Evolutionary conservation across 2,329 filamentous ascomycete species (phyloP), one percentile per base, ranked within the genome.

Genomic region (Tricladium varicosporioides): DNA sequence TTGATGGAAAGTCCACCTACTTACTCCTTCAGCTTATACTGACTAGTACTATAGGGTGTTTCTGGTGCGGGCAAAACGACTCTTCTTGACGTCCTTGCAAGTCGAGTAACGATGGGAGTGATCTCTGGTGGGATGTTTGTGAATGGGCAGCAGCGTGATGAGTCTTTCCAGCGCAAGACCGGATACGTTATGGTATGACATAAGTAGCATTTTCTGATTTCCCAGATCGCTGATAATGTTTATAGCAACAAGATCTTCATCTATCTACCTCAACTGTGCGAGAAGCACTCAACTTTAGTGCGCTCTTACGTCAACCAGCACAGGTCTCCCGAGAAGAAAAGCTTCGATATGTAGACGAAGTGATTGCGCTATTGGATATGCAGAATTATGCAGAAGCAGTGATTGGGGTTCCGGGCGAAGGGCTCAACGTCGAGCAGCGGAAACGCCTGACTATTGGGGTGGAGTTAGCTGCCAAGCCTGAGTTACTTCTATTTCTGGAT

Each of bases 311-410:
- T 58, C 92, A 97, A 69, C 91, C 92, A 0, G 84, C 84, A 51
- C 79, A 87, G 51, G 82, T 91, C 14, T 78, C 89, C 1, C 82
- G 80, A 18, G 75, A 82, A 44, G 92, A 96, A 70, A 97, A 96
- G 77, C 76, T 92, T 5, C 88, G 84, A 3, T 96, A 96, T 63
- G 92, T 96, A 14, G 87, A 94, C 49, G 89, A 96, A 69, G 90
- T 97, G 13, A 95, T 97, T 70, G 91, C 89, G 75, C 83, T 97
- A 48, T 78, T 97, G 19, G 91, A 93, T 36, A 96, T 97, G 91
- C 81, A 92, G 64, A 87, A 91, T 54, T 96, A 95, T 65, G 90
- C 92, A 7, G 92, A 96, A 71, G 92, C 93, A 14, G 81, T 97
- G 42, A 91, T 97, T 50, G 93, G 92, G 80, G 88, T 96, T 44